Conservation (phyloP, 2,329 filamentous ascomycete species). For the Massarina eburnea region DNA sequence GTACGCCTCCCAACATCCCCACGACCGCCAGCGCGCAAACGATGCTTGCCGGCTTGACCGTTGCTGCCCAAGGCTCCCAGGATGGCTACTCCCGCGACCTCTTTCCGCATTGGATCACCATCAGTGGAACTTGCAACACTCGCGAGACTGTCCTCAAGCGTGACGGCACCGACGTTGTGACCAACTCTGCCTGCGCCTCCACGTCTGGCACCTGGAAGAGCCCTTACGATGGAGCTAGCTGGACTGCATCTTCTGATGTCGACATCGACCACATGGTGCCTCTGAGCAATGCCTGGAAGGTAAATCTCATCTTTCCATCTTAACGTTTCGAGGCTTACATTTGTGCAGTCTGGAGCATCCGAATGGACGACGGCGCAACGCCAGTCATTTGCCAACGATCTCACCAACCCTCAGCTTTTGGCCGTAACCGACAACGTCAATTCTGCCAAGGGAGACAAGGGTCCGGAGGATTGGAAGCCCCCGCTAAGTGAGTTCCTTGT, state of each 20-base stretch:
- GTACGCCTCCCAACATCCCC: constrained; percentile 64
- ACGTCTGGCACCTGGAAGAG: constrained; percentile 69
- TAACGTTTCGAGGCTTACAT: neutral
- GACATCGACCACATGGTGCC: constrained; percentile 87
- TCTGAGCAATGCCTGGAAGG: constrained; percentile 77
- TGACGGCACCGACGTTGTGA: constrained; percentile 67
- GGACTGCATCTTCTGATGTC: constrained; percentile 68
- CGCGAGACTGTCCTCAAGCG: constrained; percentile 72
- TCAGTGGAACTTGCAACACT: constrained; percentile 65
- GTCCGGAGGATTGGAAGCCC: constrained; percentile 77
- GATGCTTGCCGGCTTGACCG: constrained; percentile 61
- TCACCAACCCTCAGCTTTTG: constrained; percentile 73
- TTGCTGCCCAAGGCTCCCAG: constrained; percentile 57
- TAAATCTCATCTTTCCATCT: constrained; percentile 35
- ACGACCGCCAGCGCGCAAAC: constrained; percentile 58
- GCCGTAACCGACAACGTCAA: constrained; percentile 80
- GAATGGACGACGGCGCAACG: constrained; percentile 69
- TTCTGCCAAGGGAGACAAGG: constrained; percentile 69
- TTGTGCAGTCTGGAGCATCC: constrained; percentile 66
- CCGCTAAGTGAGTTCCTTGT: constrained; percentile 19
- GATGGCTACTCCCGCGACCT: constrained; percentile 65
- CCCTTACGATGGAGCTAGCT: constrained; percentile 73
- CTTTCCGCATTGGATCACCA: constrained; percentile 72
- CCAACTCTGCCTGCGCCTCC: constrained; percentile 61
- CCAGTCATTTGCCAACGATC: constrained; percentile 73